A percentile compares a stretch with the other conserved stretches of the same genome.
Conservation (phyloP, 1,284 basidiomycete genomes). For the Hymenochaete sp. region DNA sequence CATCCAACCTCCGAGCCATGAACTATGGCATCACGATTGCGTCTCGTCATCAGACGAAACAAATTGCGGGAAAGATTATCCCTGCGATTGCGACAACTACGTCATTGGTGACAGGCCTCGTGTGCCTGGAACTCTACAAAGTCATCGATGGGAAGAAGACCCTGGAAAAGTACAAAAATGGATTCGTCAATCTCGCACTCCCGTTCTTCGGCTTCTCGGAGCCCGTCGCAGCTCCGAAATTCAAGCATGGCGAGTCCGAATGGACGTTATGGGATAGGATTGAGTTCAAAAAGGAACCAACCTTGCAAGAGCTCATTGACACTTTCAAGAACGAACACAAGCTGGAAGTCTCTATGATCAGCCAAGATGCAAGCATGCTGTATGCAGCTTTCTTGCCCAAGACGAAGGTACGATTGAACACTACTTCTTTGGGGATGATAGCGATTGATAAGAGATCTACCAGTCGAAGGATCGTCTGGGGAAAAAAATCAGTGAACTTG, state of each 20-base stretch:
- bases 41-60: slow-evolving; percentile 93
- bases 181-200: slow-evolving; percentile 94
- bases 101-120: slow-evolving; percentile 87
- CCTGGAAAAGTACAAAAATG: slow-evolving; percentile 96
- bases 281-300: slow-evolving; percentile 85
- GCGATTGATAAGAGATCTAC: background rate
- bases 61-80: slow-evolving; percentile 99
- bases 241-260: slow-evolving; percentile 79
- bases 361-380: slow-evolving; percentile 94
- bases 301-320: slow-evolving; percentile 77
- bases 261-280: slow-evolving; percentile 99
- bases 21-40: slow-evolving; percentile 91
- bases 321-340: slow-evolving; percentile 84
- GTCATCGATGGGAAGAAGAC: slow-evolving; percentile 94
- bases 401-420: slow-evolving; percentile 67
- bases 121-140: slow-evolving; percentile 97
- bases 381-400: slow-evolving; percentile 90
- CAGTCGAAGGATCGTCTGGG: slow-evolving; percentile 81
- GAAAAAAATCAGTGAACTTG: slow-evolving; percentile 87
- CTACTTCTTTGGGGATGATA: background rate
- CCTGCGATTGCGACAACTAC: slow-evolving; percentile 99
- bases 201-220: slow-evolving; percentile 99
- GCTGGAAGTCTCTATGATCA: slow-evolving; percentile 92
- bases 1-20: slow-evolving; percentile 92
- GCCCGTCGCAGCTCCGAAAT: slow-evolving; percentile 87